These are phyloP conservation scores for Lotus japonicus DNA, from an alignment of 306 rosid genomes.

Conservation along the genomic window DNA sequence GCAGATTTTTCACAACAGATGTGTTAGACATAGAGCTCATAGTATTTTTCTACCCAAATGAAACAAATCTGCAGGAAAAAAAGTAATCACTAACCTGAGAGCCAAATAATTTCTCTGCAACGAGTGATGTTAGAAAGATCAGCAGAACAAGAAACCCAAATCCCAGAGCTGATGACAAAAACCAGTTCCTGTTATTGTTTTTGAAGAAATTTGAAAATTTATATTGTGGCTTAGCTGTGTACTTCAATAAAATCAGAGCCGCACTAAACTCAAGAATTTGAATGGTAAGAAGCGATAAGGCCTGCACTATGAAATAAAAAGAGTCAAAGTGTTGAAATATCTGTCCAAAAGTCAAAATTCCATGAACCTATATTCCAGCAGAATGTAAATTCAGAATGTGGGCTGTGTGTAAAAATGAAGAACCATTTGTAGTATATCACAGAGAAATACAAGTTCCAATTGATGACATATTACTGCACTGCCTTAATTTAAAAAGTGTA, in stretches of 20 bases:
- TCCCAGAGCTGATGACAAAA: constrained; percentile 58
- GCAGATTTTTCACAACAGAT: background rate
- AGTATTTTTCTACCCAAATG: background rate
- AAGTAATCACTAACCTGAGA: constrained; percentile 50
- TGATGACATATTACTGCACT: background rate
- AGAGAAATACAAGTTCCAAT: background rate
- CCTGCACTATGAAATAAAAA: constrained; percentile 34
- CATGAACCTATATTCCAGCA: background rate
- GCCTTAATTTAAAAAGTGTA: background rate
- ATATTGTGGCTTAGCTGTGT: constrained; percentile 54
- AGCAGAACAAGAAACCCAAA: constrained; percentile 52
- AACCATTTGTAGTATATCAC: background rate
- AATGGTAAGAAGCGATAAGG: constrained; percentile 50
- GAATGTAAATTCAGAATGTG: background rate
- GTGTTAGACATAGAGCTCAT: background rate
- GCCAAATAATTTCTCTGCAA: constrained; percentile 40
- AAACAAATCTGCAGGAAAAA: background rate
- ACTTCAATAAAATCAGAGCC: constrained; percentile 44
- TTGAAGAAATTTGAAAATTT: constrained; percentile 39
- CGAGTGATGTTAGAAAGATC: constrained; percentile 46
- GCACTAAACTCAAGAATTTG: constrained; percentile 58
- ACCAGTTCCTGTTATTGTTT: constrained; percentile 50
- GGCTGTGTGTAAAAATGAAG: background rate
- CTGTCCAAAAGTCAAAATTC: background rate
- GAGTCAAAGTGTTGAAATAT: background rate